These are phyloP conservation scores for Leccinum fibrillosum DNA, from an alignment of 768 basidiomycete genomes.

Conservation along the genomic window DNA sequence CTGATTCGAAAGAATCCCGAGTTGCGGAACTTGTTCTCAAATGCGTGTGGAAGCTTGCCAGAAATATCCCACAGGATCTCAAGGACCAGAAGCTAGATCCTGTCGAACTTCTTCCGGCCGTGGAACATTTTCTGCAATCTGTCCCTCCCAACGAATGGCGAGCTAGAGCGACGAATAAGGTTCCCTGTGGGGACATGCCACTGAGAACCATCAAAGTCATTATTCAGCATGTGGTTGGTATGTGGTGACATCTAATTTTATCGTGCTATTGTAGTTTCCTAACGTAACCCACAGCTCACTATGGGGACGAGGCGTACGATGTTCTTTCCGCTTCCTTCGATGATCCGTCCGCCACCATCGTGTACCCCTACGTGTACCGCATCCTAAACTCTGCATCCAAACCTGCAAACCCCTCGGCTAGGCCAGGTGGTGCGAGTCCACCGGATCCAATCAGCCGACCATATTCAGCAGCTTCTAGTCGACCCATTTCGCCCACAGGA, in stretches of 20 bases:
- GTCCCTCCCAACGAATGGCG: conserved; percentile 97
- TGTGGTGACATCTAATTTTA: conserved; percentile 34
- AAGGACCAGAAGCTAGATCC: conserved; percentile 77
- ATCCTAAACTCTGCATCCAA: conserved; percentile 73
- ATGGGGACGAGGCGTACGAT: conserved; percentile 89
- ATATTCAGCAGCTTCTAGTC: conserved; percentile 59
- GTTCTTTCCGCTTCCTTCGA: conserved; percentile 88
- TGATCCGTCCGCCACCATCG: conserved; percentile 95
- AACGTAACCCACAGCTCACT: conserved; percentile 52
- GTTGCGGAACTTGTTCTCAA: conserved; percentile 92
- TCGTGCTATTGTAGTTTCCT: conserved; percentile 15
- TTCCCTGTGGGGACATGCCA: conserved; percentile 98
- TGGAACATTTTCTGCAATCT: conserved; percentile 91
- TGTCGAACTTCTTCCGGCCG: conserved; percentile 83
- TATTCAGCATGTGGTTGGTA: conserved; percentile 94
- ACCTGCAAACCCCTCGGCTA: conserved; percentile 33
- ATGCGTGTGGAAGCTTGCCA: conserved; percentile 97
- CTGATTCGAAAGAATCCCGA: conserved; percentile 79
- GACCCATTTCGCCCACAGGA: conserved; percentile 70
- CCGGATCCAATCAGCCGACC: conserved; percentile 43
- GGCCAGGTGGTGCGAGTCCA: conserved; percentile 22
- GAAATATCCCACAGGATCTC: conserved; percentile 91
- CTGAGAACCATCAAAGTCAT: conserved; percentile 97
- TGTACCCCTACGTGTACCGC: conserved; percentile 92
- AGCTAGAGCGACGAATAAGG: conserved; percentile 81